Conservation (phyloP, 139 green algal genomes). For the Chlamydomonas asymmetrica region DNA sequence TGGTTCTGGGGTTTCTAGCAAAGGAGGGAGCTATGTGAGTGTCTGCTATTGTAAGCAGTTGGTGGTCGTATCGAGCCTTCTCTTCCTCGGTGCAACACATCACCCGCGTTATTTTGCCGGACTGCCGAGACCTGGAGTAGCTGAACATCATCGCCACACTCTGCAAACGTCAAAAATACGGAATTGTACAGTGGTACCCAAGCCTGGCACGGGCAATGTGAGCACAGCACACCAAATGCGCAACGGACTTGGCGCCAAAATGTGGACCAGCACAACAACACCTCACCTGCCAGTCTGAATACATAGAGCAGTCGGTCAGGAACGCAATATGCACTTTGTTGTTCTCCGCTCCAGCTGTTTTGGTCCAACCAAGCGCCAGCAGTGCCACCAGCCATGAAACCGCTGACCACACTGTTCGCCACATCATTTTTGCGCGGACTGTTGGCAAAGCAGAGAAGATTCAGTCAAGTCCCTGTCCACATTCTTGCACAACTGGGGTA, state of each 20-base stretch:
- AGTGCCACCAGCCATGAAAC: too few relatives aligned
- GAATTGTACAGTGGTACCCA: too few relatives aligned
- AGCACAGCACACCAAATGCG: too few relatives aligned
- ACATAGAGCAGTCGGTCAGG: slow-evolving; percentile 62
- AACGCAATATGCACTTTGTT: slow-evolving; percentile 56
- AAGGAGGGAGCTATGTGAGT: slow-evolving; percentile 48
- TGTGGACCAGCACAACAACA: too few relatives aligned
- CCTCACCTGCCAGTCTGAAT: slow-evolving; percentile 70
- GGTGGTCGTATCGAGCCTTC: slow-evolving; percentile 32
- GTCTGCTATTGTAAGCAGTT: slow-evolving; percentile 33
- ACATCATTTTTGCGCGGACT: too few relatives aligned
- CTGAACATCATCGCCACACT: slow-evolving; percentile 54
- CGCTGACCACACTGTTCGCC: too few relatives aligned
- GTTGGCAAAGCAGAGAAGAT: too few relatives aligned
- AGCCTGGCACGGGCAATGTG: too few relatives aligned
- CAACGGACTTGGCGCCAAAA: too few relatives aligned
- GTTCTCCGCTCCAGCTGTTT: not conserved
- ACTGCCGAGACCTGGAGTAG: slow-evolving; percentile 62
- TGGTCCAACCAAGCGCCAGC: not conserved
- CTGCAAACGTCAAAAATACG: too few relatives aligned
- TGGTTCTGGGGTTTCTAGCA: slow-evolving; percentile 27
- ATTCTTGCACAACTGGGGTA: too few relatives aligned
- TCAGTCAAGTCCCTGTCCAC: too few relatives aligned
- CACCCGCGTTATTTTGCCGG: slow-evolving; percentile 66
- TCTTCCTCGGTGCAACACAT: slow-evolving; percentile 76